Evolutionary conservation across 306 rosid species (phyloP).

Genomic region (Bauhinia variegata): DNA sequence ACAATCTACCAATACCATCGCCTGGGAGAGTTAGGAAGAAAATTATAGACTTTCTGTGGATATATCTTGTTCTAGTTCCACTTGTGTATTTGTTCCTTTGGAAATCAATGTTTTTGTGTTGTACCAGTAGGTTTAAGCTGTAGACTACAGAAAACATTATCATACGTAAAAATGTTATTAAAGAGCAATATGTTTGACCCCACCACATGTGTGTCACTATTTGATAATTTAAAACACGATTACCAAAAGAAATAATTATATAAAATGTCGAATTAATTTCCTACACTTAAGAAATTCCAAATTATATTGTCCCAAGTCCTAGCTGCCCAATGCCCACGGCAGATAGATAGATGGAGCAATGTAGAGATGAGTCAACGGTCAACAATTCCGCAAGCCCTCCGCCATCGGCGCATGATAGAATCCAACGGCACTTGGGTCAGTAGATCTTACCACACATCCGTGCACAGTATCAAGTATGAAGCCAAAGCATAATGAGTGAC

Average conservation of each 20-base stretch:
- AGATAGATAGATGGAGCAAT: conserved; percentile 6
- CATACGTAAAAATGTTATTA: too few species aligned
- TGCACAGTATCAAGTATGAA: not conserved
- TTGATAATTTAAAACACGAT: not conserved
- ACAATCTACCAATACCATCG: not conserved
- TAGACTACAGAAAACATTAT: too few species aligned
- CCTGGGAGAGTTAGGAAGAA: too few species aligned
- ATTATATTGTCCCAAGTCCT: too few species aligned
- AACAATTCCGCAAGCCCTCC: conserved; percentile 32
- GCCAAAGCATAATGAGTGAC: conserved; percentile 1
- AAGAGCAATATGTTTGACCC: too few species aligned
- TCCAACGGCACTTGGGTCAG: not conserved
- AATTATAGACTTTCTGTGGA: too few species aligned
- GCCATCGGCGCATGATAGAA: conserved; percentile 48
- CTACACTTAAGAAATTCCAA: too few species aligned
- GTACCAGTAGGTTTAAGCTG: too few species aligned
- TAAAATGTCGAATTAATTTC: too few species aligned
- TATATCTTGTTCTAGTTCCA: too few species aligned
- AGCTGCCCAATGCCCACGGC: not conserved
- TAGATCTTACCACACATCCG: conserved; percentile 46
- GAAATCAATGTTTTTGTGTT: too few species aligned
- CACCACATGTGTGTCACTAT: not conserved
- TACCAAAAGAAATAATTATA: not conserved
- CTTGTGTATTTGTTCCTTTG: too few species aligned
- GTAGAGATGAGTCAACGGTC: conserved; percentile 55